Conservation (phyloP, 352 stramenopile species). For the Pythium scleroteichum region DNA sequence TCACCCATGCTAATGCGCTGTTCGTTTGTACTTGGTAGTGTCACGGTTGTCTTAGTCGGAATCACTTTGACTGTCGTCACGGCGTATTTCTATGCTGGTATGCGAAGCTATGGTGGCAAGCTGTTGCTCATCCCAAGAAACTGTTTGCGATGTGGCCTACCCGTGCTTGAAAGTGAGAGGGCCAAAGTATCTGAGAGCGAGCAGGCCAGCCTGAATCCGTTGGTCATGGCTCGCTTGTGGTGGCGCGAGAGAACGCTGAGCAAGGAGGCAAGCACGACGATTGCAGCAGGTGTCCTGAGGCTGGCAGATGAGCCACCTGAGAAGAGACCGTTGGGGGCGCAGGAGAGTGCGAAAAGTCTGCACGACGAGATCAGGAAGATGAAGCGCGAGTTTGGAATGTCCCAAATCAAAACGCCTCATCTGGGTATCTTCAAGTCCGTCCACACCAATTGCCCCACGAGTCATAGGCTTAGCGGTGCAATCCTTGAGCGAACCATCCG, state of each 20-base stretch:
- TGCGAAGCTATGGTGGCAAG: constrained; percentile 65
- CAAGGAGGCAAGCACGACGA: not conserved
- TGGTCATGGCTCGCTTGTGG: constrained; percentile 43
- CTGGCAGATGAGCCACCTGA: not conserved
- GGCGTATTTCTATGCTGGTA: constrained; percentile 61
- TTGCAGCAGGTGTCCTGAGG: not conserved
- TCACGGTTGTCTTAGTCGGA: constrained; percentile 53
- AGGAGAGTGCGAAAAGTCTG: constrained; percentile 8
- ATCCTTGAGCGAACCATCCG: constrained; percentile 70
- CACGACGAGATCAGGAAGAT: constrained; percentile 39
- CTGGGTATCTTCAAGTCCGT: constrained; percentile 61
- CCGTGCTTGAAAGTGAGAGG: constrained; percentile 54
- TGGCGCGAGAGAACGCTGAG: constrained; percentile 32
- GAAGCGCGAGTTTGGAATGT: constrained; percentile 76
- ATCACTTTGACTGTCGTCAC: constrained; percentile 52
- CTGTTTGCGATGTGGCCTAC: constrained; percentile 60
- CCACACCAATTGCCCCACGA: constrained; percentile 54
- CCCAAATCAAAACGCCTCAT: constrained; percentile 66
- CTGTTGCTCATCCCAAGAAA: constrained; percentile 72
- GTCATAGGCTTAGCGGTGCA: constrained; percentile 40
- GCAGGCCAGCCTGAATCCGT: constrained; percentile 56
- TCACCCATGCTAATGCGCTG: not conserved
- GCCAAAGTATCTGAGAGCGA: constrained; percentile 41
- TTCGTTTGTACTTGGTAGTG: constrained; percentile 31
- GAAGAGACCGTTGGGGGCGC: not conserved